A percentile compares a stretch with the other conserved stretches of the same genome.
Conservation (phyloP, 2,329 filamentous ascomycete genomes). For the Biscogniauxia sp. region DNA sequence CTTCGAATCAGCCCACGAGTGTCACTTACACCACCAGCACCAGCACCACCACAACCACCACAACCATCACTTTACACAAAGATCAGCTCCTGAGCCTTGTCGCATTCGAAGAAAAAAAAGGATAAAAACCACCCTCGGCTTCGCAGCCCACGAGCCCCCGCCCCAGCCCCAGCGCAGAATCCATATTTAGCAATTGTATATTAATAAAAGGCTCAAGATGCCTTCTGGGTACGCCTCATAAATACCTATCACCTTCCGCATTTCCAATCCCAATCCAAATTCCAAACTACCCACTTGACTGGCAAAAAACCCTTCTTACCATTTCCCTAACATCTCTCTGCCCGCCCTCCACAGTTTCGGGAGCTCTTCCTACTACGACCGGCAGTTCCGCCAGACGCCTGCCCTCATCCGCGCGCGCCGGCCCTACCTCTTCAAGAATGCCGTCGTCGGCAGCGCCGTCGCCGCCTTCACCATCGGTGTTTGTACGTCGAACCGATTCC, state of each 20-base stretch:
- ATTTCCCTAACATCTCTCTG: background rate
- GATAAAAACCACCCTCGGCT: too few species aligned
- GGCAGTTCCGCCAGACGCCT: conserved; percentile 77
- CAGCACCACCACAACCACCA: too few species aligned
- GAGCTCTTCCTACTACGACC: conserved; percentile 82
- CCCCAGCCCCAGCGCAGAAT: too few species aligned
- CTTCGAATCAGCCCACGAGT: too few species aligned
- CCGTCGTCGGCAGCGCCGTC: conserved; percentile 74
- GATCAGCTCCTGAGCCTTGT: too few species aligned
- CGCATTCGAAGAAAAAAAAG: too few species aligned
- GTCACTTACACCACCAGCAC: too few species aligned
- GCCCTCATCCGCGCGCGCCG: conserved; percentile 88
- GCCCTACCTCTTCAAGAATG: conserved; percentile 90
- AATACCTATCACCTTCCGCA: background rate
- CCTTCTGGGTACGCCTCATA: background rate
- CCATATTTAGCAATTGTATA: background rate
- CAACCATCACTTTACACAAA: too few species aligned
- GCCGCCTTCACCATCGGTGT: conserved; percentile 75
- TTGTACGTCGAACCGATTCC: conserved; percentile 62
- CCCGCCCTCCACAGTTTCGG: conserved; percentile 36
- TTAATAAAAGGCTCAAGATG: background rate
- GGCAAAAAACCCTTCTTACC: background rate
- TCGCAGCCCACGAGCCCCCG: background rate
- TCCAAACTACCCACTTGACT: background rate
- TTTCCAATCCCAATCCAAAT: too few species aligned